A percentile compares a stretch with the other conserved stretches of the same genome.
These are phyloP conservation scores for Diaporthe nobilis DNA, from an alignment of 2,329 filamentous ascomycete genomes.

Conservation along the genomic window DNA sequence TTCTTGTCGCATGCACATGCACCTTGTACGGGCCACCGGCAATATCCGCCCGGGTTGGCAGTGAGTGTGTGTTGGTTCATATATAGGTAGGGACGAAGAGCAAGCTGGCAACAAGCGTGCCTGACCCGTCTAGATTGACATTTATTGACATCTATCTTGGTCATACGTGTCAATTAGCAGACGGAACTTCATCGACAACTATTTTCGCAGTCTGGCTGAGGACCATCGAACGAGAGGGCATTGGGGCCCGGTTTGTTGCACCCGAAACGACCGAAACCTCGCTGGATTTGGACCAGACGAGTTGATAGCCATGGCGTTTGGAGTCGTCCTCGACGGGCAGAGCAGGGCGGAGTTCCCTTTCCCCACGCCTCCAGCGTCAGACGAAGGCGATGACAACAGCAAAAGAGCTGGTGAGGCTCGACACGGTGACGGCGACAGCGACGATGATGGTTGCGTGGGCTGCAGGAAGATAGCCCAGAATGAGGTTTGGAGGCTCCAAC, in stretches of 20 bases:
- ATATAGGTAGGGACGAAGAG: slow-evolving; percentile 4
- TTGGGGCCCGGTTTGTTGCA: neutral
- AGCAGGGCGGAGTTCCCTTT: slow-evolving; percentile 7
- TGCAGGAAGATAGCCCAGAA: slow-evolving; percentile 36
- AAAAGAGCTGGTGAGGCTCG: slow-evolving; percentile 3
- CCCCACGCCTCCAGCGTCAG: slow-evolving; percentile 38
- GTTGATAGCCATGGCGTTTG: neutral
- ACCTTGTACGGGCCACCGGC: slow-evolving; percentile 18
- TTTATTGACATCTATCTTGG: neutral
- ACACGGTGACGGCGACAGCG: too few species aligned
- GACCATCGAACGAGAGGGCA: neutral
- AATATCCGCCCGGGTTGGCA: slow-evolving; percentile 13
- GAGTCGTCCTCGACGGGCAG: neutral
- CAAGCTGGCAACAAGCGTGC: neutral
- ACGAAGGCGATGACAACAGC: neutral
- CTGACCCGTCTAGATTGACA: neutral
- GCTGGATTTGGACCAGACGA: neutral
- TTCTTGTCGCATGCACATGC: neutral
- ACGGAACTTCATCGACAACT: neutral
- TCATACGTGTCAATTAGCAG: neutral
- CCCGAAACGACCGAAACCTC: neutral
- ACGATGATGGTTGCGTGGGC: slow-evolving; percentile 30
- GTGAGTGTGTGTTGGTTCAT: neutral
- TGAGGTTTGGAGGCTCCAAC: slow-evolving; percentile 33
- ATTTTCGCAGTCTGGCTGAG: neutral